These are phyloP conservation scores for Begonia loranthoides DNA, from an alignment of 306 rosid genomes.

Conservation along the genomic window DNA sequence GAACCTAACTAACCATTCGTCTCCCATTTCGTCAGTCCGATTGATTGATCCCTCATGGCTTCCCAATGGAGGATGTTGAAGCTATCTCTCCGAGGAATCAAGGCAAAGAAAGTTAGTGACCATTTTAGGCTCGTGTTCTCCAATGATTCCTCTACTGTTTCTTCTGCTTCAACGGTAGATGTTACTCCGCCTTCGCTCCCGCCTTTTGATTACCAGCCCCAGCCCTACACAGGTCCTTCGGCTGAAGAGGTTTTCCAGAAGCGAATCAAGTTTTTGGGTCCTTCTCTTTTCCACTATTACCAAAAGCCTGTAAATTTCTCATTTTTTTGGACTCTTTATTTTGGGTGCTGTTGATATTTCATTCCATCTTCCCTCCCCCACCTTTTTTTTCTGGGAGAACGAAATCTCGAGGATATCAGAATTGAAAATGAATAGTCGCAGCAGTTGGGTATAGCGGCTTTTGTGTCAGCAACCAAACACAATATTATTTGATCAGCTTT, in stretches of 20 bases:
- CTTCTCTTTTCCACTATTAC: conserved; percentile 69
- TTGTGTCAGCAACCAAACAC: not conserved
- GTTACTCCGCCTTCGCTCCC: conserved; percentile 35
- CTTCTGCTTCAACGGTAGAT: conserved; percentile 7
- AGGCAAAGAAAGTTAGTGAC: conserved; percentile 1
- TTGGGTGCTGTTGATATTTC: not conserved
- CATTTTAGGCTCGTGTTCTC: conserved; percentile 6
- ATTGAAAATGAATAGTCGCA: not conserved
- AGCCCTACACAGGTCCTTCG: conserved; percentile 48
- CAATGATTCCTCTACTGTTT: conserved; percentile 10
- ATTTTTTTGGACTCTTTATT: not conserved
- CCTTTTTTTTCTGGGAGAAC: not conserved
- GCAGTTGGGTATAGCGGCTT: not conserved
- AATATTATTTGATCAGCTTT: not conserved
- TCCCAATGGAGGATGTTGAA: conserved; percentile 31
- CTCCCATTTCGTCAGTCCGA: too few species aligned
- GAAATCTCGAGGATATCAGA: not conserved
- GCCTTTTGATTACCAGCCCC: conserved; percentile 52
- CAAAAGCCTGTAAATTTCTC: conserved; percentile 58
- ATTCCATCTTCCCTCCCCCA: not conserved
- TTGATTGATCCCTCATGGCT: conserved; percentile 25
- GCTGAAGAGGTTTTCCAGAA: conserved; percentile 58
- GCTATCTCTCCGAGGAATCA: conserved; percentile 22
- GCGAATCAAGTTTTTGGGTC: conserved; percentile 72
- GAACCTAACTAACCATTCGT: too few species aligned